Percentiles rank a stretch among this genome's conserved stretches.
These are phyloP conservation scores for Fusarium armeniacum DNA, from an alignment of 2,329 filamentous ascomycete genomes.

Conservation along the genomic window DNA sequence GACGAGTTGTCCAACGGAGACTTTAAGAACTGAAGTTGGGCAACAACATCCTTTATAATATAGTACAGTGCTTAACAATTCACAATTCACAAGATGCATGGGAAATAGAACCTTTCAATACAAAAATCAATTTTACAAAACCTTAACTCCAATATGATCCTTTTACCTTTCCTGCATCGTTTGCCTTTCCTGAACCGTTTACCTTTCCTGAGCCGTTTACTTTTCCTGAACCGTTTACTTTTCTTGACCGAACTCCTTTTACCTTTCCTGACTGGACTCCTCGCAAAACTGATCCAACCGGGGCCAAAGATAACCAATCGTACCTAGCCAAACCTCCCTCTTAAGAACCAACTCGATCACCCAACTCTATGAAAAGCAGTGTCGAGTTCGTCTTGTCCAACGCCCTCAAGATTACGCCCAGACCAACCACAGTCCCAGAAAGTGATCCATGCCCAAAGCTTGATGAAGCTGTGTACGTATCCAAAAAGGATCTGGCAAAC, in stretches of 20 bases:
- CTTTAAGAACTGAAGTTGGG: constrained; percentile 41
- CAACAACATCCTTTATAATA: neutral
- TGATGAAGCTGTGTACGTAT: constrained; percentile 71
- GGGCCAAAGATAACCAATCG: too few relatives aligned
- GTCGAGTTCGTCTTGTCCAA: constrained; percentile 32
- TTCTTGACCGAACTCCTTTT: too few relatives aligned
- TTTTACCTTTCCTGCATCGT: neutral
- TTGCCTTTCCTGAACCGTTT: too few relatives aligned
- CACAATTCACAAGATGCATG: too few relatives aligned
- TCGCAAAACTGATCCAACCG: too few relatives aligned
- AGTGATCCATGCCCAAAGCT: constrained; percentile 68
- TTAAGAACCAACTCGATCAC: too few relatives aligned
- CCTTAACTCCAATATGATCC: neutral
- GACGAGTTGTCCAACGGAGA: constrained; percentile 42
- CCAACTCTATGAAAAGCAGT: constrained; percentile 18
- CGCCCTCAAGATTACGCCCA: constrained; percentile 46
- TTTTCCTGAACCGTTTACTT: too few relatives aligned
- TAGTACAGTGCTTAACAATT: neutral
- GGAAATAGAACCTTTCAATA: neutral
- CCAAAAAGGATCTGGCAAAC: constrained; percentile 66
- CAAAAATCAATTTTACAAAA: neutral
- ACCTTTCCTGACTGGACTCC: too few relatives aligned
- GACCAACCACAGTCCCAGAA: constrained; percentile 62
- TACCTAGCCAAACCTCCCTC: too few relatives aligned
- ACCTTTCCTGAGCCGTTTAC: too few relatives aligned